A percentile compares a stretch with the other conserved stretches of the same genome.
phyloP scores from a whole-genome alignment of 805 yeast genomes.

The Cyberlindnera euphorbiiphila region DNA sequence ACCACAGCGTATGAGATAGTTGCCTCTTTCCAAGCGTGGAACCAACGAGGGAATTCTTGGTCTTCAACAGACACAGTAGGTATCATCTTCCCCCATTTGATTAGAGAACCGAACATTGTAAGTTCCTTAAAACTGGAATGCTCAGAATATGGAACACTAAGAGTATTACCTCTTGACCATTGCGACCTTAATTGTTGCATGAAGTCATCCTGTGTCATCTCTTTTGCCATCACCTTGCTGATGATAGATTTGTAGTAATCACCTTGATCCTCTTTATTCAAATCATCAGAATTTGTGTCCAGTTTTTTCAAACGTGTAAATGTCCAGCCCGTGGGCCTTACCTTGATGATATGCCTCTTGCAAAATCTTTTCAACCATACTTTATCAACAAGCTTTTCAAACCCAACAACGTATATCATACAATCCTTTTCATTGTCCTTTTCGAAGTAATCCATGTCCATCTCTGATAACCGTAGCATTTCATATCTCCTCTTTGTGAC shows the following conservation, averaged over 20 bases:
- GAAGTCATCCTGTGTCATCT: constrained; percentile 5
- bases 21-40: constrained; percentile 18
- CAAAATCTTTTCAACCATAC: constrained; percentile 27
- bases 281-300: neutral
- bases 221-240: neutral
- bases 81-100: constrained; percentile 51
- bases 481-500: constrained; percentile 34
- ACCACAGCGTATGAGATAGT: constrained; percentile 7
- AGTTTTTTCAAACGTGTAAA: constrained; percentile 33
- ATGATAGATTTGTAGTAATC: constrained; percentile 1
- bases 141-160: constrained; percentile 84
- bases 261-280: neutral
- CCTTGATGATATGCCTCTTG: constrained; percentile 48
- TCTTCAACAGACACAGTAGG: constrained; percentile 69
- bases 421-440: constrained; percentile 15
- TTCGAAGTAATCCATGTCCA: constrained; percentile 14
- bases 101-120: constrained; percentile 52
- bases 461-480: constrained; percentile 10
- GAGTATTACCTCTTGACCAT: constrained; percentile 11
- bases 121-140: constrained; percentile 89
- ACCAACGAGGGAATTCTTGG: constrained; percentile 23
- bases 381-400: constrained; percentile 47
- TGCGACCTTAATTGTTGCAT: constrained; percentile 10
- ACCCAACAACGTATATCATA: constrained; percentile 69
- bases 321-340: constrained; percentile 92